Evolutionary conservation across 176 grass and related monocot genomes (phyloP), one percentile per base, ranked within the genome.

Genomic region (Urochloa ruziziensis): DNA sequence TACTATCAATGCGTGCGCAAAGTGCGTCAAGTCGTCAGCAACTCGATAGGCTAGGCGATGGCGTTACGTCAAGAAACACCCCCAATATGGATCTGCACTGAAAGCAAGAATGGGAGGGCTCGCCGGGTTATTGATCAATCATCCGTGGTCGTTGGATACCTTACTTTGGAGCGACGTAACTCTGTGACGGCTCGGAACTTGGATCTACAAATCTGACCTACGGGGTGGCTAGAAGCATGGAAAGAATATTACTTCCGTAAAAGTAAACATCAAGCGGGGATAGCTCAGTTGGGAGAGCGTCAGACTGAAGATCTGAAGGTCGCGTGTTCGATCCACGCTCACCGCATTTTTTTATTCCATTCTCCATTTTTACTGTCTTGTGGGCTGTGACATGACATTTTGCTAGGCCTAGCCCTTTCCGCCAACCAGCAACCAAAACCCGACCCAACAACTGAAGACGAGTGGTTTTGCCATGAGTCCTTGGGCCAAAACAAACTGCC

Each of bases 241-340:
- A n/a, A n/a, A n/a, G n/a, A n/a, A n/a, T 42, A 42, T 42, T 7
- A 44, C 42, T 44, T 11, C 10, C 0, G 0, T 12, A 44, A n/a
- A n/a, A n/a, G n/a, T n/a, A n/a, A n/a, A 44, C 10, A 63, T 33
- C 27, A 37, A 2, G 19, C 43, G 27, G 46, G 70, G 47, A 73
- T 73, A 73, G 70, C 89, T 95, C 96, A 91, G 91, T 91, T 95
- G 93, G 96, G 93, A 95, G 91, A 98, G 93, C 91, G 93, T 98
- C 93, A 95, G 91, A 92, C 93, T 95, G 91, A 98, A 95, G 89
- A 95, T 98, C 87, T 95, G 93, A 98, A 98, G 93, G 91, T 93
- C 93, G 93, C 85, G 91, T 93, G 86, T 92, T 92, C 79, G 86
- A 92, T 92, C 90, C 90, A 92, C 74, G 86, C 67, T 89, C 90